Base-by-base conservation (phyloP, 129 eudicot species). In the Smallanthus sonchifolius region DNA sequence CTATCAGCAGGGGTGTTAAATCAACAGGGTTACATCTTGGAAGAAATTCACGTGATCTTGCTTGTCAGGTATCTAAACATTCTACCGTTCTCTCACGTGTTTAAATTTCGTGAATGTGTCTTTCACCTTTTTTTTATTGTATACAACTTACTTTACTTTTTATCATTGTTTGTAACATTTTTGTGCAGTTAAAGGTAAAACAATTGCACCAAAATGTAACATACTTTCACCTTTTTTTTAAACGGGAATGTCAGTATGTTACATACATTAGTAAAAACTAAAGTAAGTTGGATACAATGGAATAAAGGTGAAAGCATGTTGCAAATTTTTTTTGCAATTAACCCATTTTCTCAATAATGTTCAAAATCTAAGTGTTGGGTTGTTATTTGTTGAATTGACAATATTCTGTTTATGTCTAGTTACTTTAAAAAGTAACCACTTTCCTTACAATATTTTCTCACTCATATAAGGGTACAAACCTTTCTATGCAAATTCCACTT, bases 41-140 rank as follows among this genome's bases (percentile, higher is more conserved):
- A 44, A 93, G 83, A 86, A 90, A 62, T 77, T 82, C 87, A 40
- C 90, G 92, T 51, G 96, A 90, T 87, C 95, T 90, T 65, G 98
- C 98, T 80, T 93, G 96, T 81, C 98, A 92, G 95, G 98, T 87
- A 78, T 68, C 11, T 76, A 15, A 16, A 57, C 70, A 32, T 64
- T 19, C 16, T 4, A 20, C 9, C 9, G 3, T 60, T 57, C 13
- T 60, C 7, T 32, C 3, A 6, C 4, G 4, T 9, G 62, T 60
- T 3, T 45, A 13, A 32, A 34, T 32, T 30, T 34, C 16, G 13
- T 13, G 39, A 60, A 60, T 5, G 39, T 13, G 17, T 1, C 65
- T 59, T 59, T 59, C 0, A 4, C 11, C 1, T 30, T 13, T 34
- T 60, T 60, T 60, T 4, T 2, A 10, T 13, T 34, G 64, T 57